Evolutionary conservation across 768 basidiomycete genomes (phyloP).

Genomic region (Rubroboletus pulcherrimus): DNA sequence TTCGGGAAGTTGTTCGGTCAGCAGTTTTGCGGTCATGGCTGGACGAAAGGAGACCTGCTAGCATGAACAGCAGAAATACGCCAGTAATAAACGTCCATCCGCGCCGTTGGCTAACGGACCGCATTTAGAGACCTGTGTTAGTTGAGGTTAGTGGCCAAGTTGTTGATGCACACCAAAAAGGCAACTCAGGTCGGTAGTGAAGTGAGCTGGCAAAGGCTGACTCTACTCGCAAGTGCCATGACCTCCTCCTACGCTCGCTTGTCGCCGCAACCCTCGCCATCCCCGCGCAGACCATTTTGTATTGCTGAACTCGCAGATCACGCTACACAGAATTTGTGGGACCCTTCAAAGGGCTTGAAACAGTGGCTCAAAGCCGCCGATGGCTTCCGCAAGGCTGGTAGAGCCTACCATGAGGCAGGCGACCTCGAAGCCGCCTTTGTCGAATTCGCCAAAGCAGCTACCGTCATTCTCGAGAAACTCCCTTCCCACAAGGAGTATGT

Average conservation of each 20-base stretch:
- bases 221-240: conserved; percentile 18
- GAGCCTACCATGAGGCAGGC: conserved; percentile 40
- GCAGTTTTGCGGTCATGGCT: conserved; percentile 19
- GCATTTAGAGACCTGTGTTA: conserved; percentile 10
- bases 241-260: conserved; percentile 16
- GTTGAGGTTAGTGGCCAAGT: background rate
- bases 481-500: conserved; percentile 68
- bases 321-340: conserved; percentile 55
- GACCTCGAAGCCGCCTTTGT: conserved; percentile 74
- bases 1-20: background rate
- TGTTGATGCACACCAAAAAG: conserved; percentile 15
- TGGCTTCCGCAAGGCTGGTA: conserved; percentile 54
- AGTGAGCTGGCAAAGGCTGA: conserved; percentile 12
- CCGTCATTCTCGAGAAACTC: conserved; percentile 74
- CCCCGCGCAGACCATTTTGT: conserved; percentile 45
- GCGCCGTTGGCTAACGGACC: conserved; percentile 15
- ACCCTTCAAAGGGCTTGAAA: conserved; percentile 58
- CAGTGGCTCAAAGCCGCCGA: conserved; percentile 65
- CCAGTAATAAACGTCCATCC: conserved; percentile 41
- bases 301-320: conserved; percentile 65
- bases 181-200: conserved; percentile 12
- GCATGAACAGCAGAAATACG: conserved; percentile 47
- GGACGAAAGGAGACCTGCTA: conserved; percentile 45
- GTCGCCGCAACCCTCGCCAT: conserved; percentile 15
- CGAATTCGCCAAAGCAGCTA: conserved; percentile 68